Conservation (phyloP, 306 rosid genomes). For the Medicago ruthenica region DNA sequence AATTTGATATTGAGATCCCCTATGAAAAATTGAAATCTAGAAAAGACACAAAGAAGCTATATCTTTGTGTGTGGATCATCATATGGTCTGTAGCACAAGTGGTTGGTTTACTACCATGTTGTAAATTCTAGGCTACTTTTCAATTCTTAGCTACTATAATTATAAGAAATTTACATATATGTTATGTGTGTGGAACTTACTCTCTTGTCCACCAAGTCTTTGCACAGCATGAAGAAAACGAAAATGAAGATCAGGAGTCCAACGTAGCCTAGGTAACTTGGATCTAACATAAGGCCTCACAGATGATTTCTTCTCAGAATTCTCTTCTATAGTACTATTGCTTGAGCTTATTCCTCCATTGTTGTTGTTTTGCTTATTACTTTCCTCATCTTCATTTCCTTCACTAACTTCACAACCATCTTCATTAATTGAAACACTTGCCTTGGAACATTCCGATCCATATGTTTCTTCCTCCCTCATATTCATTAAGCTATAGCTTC, state of each 20-base stretch:
- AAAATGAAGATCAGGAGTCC: slow-evolving; percentile 94
- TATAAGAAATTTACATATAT: neutral
- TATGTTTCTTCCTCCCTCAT: slow-evolving; percentile 49
- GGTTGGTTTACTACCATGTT: neutral
- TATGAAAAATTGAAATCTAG: slow-evolving; percentile 16
- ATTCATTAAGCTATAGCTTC: slow-evolving; percentile 3
- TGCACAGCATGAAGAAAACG: slow-evolving; percentile 89
- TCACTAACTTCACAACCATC: slow-evolving; percentile 49
- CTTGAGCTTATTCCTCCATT: slow-evolving; percentile 84
- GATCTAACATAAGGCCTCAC: slow-evolving; percentile 97
- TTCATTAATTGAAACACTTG: slow-evolving; percentile 47
- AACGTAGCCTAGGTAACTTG: slow-evolving; percentile 84
- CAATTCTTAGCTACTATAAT: too few relatives aligned
- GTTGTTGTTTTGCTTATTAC: slow-evolving; percentile 37
- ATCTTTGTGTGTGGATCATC: neutral
- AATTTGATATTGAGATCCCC: neutral
- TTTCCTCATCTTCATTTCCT: slow-evolving; percentile 49
- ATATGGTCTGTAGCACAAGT: neutral
- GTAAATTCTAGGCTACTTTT: neutral
- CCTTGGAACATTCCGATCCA: slow-evolving; percentile 65
- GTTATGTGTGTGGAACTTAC: slow-evolving; percentile 51
- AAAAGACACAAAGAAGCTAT: neutral
- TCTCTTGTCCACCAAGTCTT: slow-evolving; percentile 96
- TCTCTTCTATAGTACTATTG: slow-evolving; percentile 91
- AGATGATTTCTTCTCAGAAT: slow-evolving; percentile 51